These are phyloP conservation scores for Sclerotiophoma versabilis DNA, from an alignment of 2,329 filamentous ascomycete genomes.

Conservation along the genomic window DNA sequence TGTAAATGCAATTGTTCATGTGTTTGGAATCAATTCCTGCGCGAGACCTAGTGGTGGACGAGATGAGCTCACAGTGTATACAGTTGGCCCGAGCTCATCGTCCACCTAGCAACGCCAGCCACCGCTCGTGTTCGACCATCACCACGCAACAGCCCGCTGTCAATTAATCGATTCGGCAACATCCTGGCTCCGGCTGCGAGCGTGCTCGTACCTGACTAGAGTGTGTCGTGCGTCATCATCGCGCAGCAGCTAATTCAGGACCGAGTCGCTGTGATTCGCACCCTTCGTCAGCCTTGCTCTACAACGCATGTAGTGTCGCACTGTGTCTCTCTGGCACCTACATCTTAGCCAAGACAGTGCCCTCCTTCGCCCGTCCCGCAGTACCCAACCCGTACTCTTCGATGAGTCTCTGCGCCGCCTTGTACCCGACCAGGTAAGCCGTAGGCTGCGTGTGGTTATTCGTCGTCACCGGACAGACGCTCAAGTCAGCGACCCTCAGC, in stretches of 20 bases:
- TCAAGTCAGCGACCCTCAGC: slow-evolving; percentile 50
- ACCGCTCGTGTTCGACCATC: neutral
- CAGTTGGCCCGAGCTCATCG: neutral
- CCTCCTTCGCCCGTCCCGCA: neutral
- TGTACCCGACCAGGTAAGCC: slow-evolving; percentile 46
- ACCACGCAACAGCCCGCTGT: slow-evolving; percentile 9
- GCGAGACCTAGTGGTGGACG: neutral
- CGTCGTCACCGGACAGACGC: slow-evolving; percentile 42
- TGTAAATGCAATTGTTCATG: neutral
- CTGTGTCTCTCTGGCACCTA: slow-evolving; percentile 8
- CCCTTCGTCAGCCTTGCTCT: slow-evolving; percentile 5
- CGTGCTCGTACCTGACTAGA: slow-evolving; percentile 14
- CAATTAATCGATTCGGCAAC: neutral
- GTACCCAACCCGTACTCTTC: slow-evolving; percentile 35
- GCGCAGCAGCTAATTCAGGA: slow-evolving; percentile 6
- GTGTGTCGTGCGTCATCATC: slow-evolving; percentile 9
- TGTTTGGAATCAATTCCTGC: neutral
- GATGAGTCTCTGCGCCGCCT: slow-evolving; percentile 44
- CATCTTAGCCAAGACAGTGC: slow-evolving; percentile 12
- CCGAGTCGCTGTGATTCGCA: slow-evolving; percentile 9
- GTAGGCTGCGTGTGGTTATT: slow-evolving; percentile 48
- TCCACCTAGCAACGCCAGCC: slow-evolving; percentile 9
- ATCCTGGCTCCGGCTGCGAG: slow-evolving; percentile 3
- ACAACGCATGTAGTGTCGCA: neutral
- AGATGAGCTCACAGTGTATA: slow-evolving; percentile 2